phyloP scores from a whole-genome alignment of 352 stramenopile species.

The Globisporangium radiosum region DNA sequence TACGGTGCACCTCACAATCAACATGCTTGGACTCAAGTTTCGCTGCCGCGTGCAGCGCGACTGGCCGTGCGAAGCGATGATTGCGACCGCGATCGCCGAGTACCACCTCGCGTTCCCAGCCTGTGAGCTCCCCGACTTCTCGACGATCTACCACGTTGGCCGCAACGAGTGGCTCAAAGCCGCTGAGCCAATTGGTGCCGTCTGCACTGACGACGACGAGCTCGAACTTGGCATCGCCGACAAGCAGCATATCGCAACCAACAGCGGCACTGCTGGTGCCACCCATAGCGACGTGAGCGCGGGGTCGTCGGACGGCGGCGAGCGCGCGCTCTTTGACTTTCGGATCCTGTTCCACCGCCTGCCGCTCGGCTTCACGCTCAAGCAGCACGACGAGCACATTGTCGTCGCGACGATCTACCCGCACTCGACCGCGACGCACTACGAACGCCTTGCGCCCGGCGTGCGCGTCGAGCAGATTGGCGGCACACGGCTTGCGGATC shows the following conservation, averaged over 20 bases:
- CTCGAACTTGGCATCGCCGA: constrained; percentile 55
- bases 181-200: constrained; percentile 38
- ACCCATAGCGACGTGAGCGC: constrained; percentile 21
- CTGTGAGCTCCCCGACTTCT: constrained; percentile 70
- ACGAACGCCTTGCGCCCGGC: constrained; percentile 58
- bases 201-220: constrained; percentile 49
- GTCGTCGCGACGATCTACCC: constrained; percentile 84
- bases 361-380: constrained; percentile 82
- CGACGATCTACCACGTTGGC: constrained; percentile 61
- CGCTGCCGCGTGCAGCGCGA: constrained; percentile 44
- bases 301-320: constrained; percentile 12
- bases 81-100: constrained; percentile 53
- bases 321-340: constrained; percentile 52
- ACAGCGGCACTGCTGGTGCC: not conserved
- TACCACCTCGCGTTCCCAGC: constrained; percentile 52
- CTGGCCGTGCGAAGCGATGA: constrained; percentile 63
- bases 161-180: constrained; percentile 47
- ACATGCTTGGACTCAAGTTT: constrained; percentile 49
- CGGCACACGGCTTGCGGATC: constrained; percentile 38
- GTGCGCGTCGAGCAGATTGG: constrained; percentile 73
- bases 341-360: constrained; percentile 79
- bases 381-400: constrained; percentile 62
- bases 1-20: constrained; percentile 35
- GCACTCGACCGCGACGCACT: constrained; percentile 68
- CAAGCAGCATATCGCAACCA: constrained; percentile 6